Conservation (phyloP, 306 rosid species). For the Gillenia trifoliata region DNA sequence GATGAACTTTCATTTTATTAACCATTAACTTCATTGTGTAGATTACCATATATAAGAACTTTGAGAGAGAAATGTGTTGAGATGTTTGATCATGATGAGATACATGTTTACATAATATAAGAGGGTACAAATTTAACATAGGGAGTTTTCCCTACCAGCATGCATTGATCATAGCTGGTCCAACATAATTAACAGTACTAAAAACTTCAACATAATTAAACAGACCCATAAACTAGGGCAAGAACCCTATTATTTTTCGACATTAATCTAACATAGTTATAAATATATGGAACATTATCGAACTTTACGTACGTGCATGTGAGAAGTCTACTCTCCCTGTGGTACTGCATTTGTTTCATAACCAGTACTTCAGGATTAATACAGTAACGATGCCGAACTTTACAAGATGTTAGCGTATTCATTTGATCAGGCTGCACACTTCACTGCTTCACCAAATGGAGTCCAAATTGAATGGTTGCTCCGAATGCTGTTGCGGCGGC, state of each 20-base stretch:
- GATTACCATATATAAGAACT: not conserved
- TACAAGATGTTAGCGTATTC: slow-evolving; percentile 6
- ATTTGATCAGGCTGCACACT: not conserved
- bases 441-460: slow-evolving; percentile 63
- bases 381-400: not conserved
- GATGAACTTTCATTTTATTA: not conserved
- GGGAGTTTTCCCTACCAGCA: not conserved
- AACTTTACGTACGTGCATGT: not conserved
- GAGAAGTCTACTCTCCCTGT: not conserved
- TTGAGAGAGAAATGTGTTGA: not conserved
- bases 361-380: not conserved
- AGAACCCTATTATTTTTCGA: not conserved
- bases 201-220: not conserved
- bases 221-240: not conserved
- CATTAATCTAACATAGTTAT: not conserved
- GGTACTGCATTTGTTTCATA: not conserved
- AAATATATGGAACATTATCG: not conserved
- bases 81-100: not conserved
- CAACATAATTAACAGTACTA: not conserved
- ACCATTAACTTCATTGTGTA: not conserved
- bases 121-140: not conserved
- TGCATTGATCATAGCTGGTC: not conserved
- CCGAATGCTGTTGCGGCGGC: slow-evolving; percentile 36
- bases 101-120: not conserved
- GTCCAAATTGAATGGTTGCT: slow-evolving; percentile 93